Evolutionary conservation across 2,329 filamentous ascomycete genomes (phyloP), one percentile per base, ranked within the genome.

Genomic region (Monilinia vaccinii-corymbosi): DNA sequence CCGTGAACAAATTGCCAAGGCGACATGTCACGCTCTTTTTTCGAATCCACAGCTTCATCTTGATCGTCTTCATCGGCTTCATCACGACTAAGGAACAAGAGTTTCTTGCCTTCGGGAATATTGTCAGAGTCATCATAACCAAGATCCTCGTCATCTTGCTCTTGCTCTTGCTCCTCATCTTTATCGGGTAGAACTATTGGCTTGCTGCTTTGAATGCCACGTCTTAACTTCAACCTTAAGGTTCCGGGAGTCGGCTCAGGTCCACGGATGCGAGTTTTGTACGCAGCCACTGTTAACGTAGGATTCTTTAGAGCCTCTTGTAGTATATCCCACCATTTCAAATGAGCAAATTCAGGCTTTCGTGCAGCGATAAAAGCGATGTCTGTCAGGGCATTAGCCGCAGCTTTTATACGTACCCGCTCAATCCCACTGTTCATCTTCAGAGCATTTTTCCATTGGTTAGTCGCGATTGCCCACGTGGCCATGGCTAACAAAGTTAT

Each of bases 1-100:
- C 63, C 63, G 28, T 44, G 45, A 1, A 49, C 21, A 44, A 65
- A 63, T 40, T 65, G 32, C 63, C 58, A 65, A 21, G 10, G 25
- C 18, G 25, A 53, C 21, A 16, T 44, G 8, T 53, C 2, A 14
- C 4, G 51, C 14, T 53, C 13, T n/a, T 11, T 44, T 23, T 32
- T 23, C 4, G 25, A 9, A 21, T 11, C 18, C 3, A 8, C 16
- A 52, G 13, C 11, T 31, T 31, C 50, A 31, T 14, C 10, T 7
- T 31, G 34, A 28, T 52, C 51, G 13, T 53, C 25, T 16, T 10
- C 51, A 16, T 53, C 51, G 7, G 2, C 38, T 53, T 11, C n/a
- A 23, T 53, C 18, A 5, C 51, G 51, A 16, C 51, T 44, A 16
- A 16, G 8, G n/a, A 53, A 53, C 4, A 53, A 44, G 14, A 53